Conservation (phyloP, 2,329 filamentous ascomycete species). For the Calycina marina region DNA sequence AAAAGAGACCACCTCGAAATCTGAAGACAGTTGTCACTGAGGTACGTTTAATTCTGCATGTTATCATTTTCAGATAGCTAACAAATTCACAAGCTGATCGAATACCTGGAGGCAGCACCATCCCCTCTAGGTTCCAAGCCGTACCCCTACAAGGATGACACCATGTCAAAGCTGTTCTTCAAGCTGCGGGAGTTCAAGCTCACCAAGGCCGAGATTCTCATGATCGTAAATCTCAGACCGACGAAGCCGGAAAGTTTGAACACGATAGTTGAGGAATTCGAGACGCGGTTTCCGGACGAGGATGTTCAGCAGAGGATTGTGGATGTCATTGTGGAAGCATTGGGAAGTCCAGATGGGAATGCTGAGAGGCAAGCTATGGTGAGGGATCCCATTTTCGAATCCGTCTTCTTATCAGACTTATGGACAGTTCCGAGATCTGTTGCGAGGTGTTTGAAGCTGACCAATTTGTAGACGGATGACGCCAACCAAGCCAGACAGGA, state of each 20-base stretch:
- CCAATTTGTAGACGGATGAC: too few species aligned
- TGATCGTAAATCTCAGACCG: constrained; percentile 53
- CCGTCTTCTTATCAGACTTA: too few species aligned
- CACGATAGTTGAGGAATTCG: constrained; percentile 50
- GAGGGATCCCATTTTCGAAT: not conserved
- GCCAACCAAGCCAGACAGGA: constrained; percentile 3
- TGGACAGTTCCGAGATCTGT: too few species aligned
- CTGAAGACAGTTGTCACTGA: constrained; percentile 41
- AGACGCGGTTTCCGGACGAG: constrained; percentile 41
- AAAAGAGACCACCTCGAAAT: constrained; percentile 6
- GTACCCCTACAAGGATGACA: constrained; percentile 32
- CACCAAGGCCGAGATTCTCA: constrained; percentile 53
- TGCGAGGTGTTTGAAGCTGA: too few species aligned
- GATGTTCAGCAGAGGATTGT: constrained; percentile 42
- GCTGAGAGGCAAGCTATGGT: constrained; percentile 18
- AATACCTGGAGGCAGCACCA: constrained; percentile 41
- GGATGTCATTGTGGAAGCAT: constrained; percentile 37
- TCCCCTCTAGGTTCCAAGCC: constrained; percentile 32
- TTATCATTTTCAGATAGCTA: constrained; percentile 3
- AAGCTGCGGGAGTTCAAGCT: constrained; percentile 41
- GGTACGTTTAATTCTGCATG: constrained; percentile 29
- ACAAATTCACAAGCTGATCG: constrained; percentile 35
- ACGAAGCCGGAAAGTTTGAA: constrained; percentile 41
- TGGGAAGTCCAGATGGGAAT: constrained; percentile 29
- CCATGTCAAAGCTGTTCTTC: constrained; percentile 38